These are phyloP conservation scores for Russula emetica DNA, from an alignment of 768 basidiomycete genomes.

Conservation along the genomic window DNA sequence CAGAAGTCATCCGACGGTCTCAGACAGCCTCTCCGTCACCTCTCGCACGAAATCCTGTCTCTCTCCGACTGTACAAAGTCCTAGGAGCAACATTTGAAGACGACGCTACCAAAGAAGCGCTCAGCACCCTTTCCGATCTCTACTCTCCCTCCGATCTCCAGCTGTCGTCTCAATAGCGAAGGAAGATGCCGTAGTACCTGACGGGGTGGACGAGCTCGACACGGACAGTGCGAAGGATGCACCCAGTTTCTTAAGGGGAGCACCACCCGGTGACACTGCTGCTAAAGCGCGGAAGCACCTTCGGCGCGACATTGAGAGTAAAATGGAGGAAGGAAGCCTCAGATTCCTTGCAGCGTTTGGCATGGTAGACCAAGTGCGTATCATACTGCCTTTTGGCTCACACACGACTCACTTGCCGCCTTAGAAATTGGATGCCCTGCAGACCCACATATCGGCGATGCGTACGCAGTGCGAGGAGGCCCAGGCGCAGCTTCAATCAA, in stretches of 20 bases:
- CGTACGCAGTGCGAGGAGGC: conserved; percentile 77
- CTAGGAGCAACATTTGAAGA: conserved; percentile 78
- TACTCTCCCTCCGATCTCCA: conserved; percentile 43
- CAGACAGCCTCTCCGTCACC: conserved; percentile 28
- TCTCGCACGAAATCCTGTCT: conserved; percentile 61
- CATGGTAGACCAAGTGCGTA: conserved; percentile 84
- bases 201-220: conserved; percentile 34
- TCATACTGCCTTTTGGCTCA: neutral
- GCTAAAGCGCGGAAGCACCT: conserved; percentile 73
- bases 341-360: conserved; percentile 81
- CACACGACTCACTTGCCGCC: neutral
- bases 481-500: conserved; percentile 66
- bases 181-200: conserved; percentile 38
- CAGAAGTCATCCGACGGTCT: conserved; percentile 29
- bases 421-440: conserved; percentile 81
- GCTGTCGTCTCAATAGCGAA: conserved; percentile 31
- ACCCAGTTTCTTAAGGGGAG: conserved; percentile 34
- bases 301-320: conserved; percentile 78
- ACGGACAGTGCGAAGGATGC: conserved; percentile 26
- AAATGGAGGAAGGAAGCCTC: conserved; percentile 74
- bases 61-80: conserved; percentile 88
- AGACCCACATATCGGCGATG: conserved; percentile 77
- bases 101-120: conserved; percentile 69
- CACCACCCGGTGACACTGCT: conserved; percentile 58
- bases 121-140: conserved; percentile 76